Conservation (phyloP, 768 basidiomycete genomes). For the Cyclocybe cylindracea region DNA sequence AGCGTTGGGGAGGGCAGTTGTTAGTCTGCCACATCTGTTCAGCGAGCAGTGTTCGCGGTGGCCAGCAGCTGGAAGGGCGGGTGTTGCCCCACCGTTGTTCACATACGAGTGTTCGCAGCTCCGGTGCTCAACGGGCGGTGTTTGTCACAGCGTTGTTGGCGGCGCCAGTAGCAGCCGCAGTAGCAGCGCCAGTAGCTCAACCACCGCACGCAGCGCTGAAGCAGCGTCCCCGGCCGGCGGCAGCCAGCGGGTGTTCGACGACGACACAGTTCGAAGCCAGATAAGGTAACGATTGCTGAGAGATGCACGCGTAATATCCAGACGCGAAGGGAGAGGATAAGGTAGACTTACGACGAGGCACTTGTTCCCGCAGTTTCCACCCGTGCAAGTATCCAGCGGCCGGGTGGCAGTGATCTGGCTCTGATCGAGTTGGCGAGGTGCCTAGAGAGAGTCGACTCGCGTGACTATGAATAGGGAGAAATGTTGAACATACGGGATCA, state of each 20-base stretch:
- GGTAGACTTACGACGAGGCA: conserved; percentile 42
- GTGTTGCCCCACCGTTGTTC: too few relatives aligned
- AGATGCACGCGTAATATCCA: neutral
- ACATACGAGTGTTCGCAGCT: too few relatives aligned
- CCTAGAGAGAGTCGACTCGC: conserved; percentile 21
- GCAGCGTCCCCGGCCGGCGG: neutral
- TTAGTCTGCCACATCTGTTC: too few relatives aligned
- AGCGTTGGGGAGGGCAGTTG: too few relatives aligned
- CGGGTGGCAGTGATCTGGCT: conserved; percentile 41
- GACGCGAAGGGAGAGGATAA: neutral
- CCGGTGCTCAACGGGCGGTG: too few relatives aligned
- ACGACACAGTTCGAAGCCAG: conserved; percentile 14
- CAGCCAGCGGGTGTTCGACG: conserved; percentile 7
- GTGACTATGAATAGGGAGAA: neutral
- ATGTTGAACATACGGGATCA: conserved; percentile 32
- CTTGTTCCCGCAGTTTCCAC: conserved; percentile 41
- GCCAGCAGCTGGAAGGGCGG: too few relatives aligned
- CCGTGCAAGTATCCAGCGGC: conserved; percentile 52
- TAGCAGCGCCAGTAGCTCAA: neutral
- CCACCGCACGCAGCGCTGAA: neutral
- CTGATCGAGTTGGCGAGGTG: conserved; percentile 32
- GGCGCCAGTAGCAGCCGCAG: neutral
- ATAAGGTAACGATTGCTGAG: conserved; percentile 11
- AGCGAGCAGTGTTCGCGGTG: too few relatives aligned
- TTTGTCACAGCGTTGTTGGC: neutral